These are phyloP conservation scores for Arctium lappa DNA, from an alignment of 129 eudicot species.

Conservation along the genomic window DNA sequence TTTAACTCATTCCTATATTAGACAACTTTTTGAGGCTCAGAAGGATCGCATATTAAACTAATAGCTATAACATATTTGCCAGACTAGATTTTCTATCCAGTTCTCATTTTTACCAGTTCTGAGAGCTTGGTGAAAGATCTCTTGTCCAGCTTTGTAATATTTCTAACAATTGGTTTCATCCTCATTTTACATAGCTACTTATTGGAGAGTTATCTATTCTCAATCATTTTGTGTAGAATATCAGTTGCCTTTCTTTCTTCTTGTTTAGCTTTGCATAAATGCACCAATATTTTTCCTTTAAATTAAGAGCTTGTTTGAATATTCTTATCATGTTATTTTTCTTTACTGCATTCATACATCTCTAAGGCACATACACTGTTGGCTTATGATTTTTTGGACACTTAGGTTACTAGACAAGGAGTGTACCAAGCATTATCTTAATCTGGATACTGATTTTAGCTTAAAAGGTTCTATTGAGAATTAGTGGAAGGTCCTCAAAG, in stretches of 20 bases:
- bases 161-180: background rate
- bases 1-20: background rate
- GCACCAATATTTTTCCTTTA: background rate
- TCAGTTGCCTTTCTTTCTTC: background rate
- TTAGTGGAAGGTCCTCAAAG: background rate
- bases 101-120: background rate
- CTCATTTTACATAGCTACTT: background rate
- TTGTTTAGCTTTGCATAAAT: background rate
- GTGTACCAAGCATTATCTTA: background rate
- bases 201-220: background rate
- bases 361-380: background rate
- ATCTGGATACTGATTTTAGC: background rate
- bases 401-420: slow-evolving; percentile 1
- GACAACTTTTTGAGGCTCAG: background rate
- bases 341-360: background rate
- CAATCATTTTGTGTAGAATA: background rate
- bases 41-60: background rate
- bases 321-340: background rate
- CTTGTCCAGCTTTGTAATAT: background rate
- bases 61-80: background rate
- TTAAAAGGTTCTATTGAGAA: background rate
- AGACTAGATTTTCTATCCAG: background rate
- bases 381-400: background rate
- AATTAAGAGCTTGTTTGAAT: background rate
- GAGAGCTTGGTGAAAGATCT: background rate